These are phyloP conservation scores for Boletus insuetus DNA, from an alignment of 768 basidiomycete genomes.

Conservation along the genomic window DNA sequence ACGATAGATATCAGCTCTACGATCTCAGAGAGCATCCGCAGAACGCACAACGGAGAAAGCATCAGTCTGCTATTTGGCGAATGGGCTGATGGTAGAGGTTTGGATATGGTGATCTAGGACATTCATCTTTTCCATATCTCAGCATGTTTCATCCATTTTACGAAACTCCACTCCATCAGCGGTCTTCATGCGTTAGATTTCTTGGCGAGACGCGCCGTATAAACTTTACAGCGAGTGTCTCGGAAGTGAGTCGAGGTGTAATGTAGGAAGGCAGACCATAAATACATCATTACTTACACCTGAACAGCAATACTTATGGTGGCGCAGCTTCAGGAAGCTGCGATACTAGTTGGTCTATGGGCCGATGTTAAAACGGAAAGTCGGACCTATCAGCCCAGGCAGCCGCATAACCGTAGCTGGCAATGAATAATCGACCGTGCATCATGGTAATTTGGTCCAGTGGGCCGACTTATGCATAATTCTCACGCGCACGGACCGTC, in stretches of 20 bases:
- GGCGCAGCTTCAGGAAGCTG: too few relatives aligned
- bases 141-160: background rate
- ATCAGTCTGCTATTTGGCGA: slow-evolving; percentile 87
- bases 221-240: too few relatives aligned
- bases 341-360: too few relatives aligned
- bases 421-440: too few relatives aligned
- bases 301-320: too few relatives aligned
- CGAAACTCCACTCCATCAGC: background rate
- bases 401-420: too few relatives aligned
- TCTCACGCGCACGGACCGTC: too few relatives aligned
- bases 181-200: background rate
- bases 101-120: slow-evolving; percentile 28
- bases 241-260: background rate
- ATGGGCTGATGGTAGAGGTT: slow-evolving; percentile 53
- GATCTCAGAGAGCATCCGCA: slow-evolving; percentile 92
- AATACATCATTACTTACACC: too few relatives aligned
- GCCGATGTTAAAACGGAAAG: too few relatives aligned
- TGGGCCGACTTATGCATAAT: too few relatives aligned
- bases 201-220: background rate
- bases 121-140: background rate
- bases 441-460: too few relatives aligned
- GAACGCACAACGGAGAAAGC: slow-evolving; percentile 93
- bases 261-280: background rate
- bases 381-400: too few relatives aligned
- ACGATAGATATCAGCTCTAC: slow-evolving; percentile 90